Evolutionary conservation across 23 red algal species (phyloP), one percentile per base, ranked within the genome.

Genomic region (Pyropia yezoensis): DNA sequence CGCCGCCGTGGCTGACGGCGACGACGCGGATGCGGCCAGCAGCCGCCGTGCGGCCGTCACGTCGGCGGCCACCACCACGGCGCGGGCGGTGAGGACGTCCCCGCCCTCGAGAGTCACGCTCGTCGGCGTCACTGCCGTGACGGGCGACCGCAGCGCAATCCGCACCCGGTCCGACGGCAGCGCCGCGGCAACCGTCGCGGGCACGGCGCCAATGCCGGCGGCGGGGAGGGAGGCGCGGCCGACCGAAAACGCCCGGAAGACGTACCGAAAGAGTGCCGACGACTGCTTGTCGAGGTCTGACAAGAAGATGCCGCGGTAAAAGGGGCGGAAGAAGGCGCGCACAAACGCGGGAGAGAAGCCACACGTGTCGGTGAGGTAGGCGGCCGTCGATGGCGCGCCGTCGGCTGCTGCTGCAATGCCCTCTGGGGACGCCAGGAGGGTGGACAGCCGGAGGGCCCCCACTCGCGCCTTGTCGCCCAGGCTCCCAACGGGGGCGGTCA

Each of bases 251-350:
- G 87, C 91, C 13, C 64, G 67, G 28, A 90, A 91, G 33, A 98
- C 70, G 78, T 88, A 98, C 16, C 32, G 53, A 62, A 98, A 91
- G 66, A 91, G 47, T n/a, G 49, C 68, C 24, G 88, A 71, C 17
- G 71, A 87, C 45, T 90, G 85, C 12, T 91, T 63, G 26, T 45
- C 59, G 34, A 98, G 74, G 14, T 83, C 80, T 21, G 73, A 64
- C 39, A 98, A 62, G 61, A 91, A 98, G n/a, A 98, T 91, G 30
- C 94, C 94, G 24, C 73, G 73, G 32, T 88, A 98, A 69, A 98
- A 98, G 14, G 94, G 94, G 33, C 79, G 72, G 67, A 98, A 98
- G 65, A 98, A 98, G 18, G 69, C 52, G 9, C 63, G 49, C 12
- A 80, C 75, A 39, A 98, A 86, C 47, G 27, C 52, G 28, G 60